Evolutionary conservation across 1,284 basidiomycete species (phyloP), one percentile per base, ranked within the genome.

Genomic region (Ustilago shanxiensis): DNA sequence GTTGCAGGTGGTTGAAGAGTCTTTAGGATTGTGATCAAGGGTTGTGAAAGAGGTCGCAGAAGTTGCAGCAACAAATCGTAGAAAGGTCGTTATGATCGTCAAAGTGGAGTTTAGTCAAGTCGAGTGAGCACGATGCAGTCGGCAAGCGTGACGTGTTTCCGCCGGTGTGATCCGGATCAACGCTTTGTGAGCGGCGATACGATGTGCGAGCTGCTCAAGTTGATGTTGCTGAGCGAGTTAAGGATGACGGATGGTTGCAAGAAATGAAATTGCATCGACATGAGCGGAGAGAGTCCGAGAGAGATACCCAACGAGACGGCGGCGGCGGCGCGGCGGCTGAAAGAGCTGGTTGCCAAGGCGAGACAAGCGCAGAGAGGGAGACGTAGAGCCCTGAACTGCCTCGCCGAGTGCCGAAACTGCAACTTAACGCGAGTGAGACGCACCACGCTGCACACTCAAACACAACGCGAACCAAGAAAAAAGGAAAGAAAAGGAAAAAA

Each of bases 351-450:
- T 44, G 41, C n/a, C 41, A 28, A 49, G 26, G 47, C 24, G 47
- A 45, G 44, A 45, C 44, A 45, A 45, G 44, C 44, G 44, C 44
- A 16, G 35, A 37, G 35, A 11, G 6, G 11, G 31, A 33, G 37
- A n/a, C n/a, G n/a, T n/a, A 39, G 37, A 39, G 37, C 37, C 44
- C 22, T 8, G 20, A 49, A 49, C 47, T 49, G 47, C 18, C 41
- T 33, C 35, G 35, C 35, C 44, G 22, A 45, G n/a, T 45, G 44
- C 44, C 35, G 41, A 44, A 20, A 18, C 47, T 49, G 47, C 47
- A 49, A 49, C 47, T 49, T 49, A 49, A 49, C 47, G 24, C 47
- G 47, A 18, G 14, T 20, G 41, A n/a, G n/a, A 39, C 37, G 14
- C 37, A 47, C n/a, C 20, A n/a, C n/a, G 31, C 31, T 6, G 31